Evolutionary conservation across 2,329 filamentous ascomycete species (phyloP).

Genomic region (Leptographium radiaticola): DNA sequence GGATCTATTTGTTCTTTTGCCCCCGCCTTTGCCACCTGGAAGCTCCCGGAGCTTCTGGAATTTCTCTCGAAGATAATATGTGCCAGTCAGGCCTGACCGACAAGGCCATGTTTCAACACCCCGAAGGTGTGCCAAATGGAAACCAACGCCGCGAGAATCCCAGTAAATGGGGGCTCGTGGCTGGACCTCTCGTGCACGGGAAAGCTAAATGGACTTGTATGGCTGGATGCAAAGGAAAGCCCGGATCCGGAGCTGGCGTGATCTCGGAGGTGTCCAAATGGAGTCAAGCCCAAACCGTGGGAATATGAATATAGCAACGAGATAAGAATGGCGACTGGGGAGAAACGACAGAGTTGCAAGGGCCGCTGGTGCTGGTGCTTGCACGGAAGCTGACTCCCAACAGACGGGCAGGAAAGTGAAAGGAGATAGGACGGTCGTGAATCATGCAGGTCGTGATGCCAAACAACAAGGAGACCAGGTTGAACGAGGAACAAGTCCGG

Average conservation of each 20-base stretch:
- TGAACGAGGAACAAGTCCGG: background rate
- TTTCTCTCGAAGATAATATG: background rate
- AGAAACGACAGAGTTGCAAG: background rate
- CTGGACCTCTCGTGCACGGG: background rate
- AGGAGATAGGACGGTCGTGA: background rate
- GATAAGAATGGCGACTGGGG: background rate
- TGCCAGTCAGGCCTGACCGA: slow-evolving; percentile 10
- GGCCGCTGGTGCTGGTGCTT: background rate
- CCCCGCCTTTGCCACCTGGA: background rate
- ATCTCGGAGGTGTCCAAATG: too few relatives aligned
- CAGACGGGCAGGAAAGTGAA: background rate
- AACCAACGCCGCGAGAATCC: background rate
- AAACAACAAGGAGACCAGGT: background rate
- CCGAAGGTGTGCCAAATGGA: background rate
- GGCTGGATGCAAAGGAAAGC: background rate
- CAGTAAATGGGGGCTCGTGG: too few relatives aligned
- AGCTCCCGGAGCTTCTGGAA: background rate
- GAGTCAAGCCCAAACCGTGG: background rate
- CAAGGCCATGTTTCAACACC: slow-evolving; percentile 4
- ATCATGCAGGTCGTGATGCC: background rate
- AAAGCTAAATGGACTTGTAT: background rate
- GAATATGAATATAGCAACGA: background rate
- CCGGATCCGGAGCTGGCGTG: background rate
- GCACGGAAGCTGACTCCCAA: background rate
- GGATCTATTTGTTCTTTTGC: background rate